A percentile compares a stretch with the other conserved stretches of the same genome.
phyloP scores from a whole-genome alignment of 2,329 filamentous ascomycete genomes.

The Thyridium curvatum region DNA sequence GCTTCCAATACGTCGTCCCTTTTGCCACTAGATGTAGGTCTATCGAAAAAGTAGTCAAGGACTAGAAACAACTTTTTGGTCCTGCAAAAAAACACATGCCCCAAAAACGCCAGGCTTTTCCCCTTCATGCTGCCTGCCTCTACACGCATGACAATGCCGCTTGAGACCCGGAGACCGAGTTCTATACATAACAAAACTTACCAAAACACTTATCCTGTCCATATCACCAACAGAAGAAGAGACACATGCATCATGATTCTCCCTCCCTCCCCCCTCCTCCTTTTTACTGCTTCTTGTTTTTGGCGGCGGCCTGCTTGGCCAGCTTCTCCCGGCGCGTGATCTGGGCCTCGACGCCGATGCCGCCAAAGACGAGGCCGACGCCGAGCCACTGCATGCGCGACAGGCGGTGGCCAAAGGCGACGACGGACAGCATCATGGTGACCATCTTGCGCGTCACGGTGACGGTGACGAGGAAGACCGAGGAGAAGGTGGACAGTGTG shows the following conservation, averaged over 20 bases:
- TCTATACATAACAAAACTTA: no score
- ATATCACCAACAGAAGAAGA: slow-evolving; percentile 5
- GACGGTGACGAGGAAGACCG: slow-evolving; percentile 86
- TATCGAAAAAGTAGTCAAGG: no score
- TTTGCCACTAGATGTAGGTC: no score
- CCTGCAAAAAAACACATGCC: no score
- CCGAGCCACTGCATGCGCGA: slow-evolving; percentile 90
- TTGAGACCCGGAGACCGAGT: no score
- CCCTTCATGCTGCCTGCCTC: no score
- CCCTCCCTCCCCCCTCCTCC: not conserved
- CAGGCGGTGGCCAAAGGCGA: slow-evolving; percentile 88
- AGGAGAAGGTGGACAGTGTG: slow-evolving; percentile 87
- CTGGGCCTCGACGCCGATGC: slow-evolving; percentile 83
- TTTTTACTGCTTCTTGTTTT: slow-evolving; percentile 16
- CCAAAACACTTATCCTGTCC: no score
- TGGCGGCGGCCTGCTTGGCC: slow-evolving; percentile 64
- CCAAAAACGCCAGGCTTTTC: no score
- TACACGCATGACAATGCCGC: no score
- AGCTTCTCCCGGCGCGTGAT: slow-evolving; percentile 79
- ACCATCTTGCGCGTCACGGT: slow-evolving; percentile 99
- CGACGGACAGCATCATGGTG: slow-evolving; percentile 93
- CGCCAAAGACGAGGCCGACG: slow-evolving; percentile 87
- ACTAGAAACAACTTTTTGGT: no score
- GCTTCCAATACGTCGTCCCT: no score
- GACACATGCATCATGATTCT: not conserved